Conservation (phyloP, 345 rosid genomes). For the Cardamine resedifolia region DNA sequence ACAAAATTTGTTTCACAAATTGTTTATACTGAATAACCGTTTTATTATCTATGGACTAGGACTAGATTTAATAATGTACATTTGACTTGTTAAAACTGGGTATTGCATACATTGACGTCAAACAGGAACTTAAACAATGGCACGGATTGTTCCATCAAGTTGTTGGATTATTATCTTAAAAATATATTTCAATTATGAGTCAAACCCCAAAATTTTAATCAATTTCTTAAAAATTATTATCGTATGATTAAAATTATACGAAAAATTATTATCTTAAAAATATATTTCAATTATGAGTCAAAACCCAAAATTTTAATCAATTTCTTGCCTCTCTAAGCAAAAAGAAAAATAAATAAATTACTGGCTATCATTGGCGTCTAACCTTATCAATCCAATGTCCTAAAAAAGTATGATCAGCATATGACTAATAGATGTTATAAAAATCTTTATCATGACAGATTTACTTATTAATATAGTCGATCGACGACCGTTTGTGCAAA, state of each 20-base stretch:
- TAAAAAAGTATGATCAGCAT: not conserved
- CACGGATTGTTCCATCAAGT: not conserved
- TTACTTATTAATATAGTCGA: not conserved
- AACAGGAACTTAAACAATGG: not conserved
- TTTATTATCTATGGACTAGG: constrained; percentile 1
- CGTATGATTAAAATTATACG: too few species aligned
- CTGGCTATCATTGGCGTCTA: constrained; percentile 2
- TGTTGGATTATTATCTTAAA: not conserved
- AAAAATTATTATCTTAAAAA: not conserved
- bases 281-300: not conserved
- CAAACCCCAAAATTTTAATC: not conserved
- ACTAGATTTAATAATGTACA: not conserved
- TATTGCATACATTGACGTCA: constrained; percentile 4
- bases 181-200: not conserved
- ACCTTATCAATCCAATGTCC: constrained; percentile 1
- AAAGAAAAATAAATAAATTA: not conserved
- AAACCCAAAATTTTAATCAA: not conserved
- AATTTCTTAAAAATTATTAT: too few species aligned
- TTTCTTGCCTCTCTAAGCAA: not conserved
- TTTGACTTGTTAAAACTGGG: constrained; percentile 20
- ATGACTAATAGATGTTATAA: not conserved
- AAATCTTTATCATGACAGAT: not conserved
- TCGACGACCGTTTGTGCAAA: constrained; percentile 2
- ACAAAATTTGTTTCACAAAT: not conserved
- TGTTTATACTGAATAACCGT: not conserved